Base-by-base conservation (phyloP, 306 rosid species). In the Castanea crenata region DNA sequence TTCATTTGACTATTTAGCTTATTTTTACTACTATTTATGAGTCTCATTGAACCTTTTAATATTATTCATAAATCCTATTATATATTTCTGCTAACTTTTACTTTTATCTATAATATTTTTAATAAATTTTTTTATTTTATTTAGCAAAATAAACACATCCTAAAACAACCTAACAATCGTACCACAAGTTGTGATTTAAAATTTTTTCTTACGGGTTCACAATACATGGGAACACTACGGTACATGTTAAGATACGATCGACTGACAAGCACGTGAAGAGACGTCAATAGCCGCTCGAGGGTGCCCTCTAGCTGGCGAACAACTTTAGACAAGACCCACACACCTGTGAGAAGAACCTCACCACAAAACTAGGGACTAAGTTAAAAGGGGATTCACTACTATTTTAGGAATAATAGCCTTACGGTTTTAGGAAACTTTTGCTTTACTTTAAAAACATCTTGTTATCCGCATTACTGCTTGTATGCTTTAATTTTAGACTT, bases 181-280 rank as follows among this genome's bases (percentile, higher is more conserved):
- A n/a, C n/a, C n/a, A n/a, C n/a, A n/a, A n/a, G n/a, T n/a, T n/a
- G 3, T 41, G 0, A 41, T 41, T 38, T 35, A 0, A 8, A 41
- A 41, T 2, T 2, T 41, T 41, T 41, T 41, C 11, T 41, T 41
- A 38, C 12, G 12, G 31, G 46, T 11, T 41, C 46, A 73, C 21
- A 63, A 63, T 52, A 62, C 73, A 49, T 61, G 78, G 65, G 83
- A 55, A 71, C 78, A 41, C 14, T 38, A 29, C 9, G 55, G 9
- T 77, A 6, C 35, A 20, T 52, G 61, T 74, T 55, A 15, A 61
- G 23, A 21, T 68, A 21, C n/a, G 69, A 59, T 35, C 15, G 61
- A 52, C 34, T 59, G 81, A 29, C 82, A 59, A 57, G n/a, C 81
- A 86, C 79, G 83, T 81, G 83, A 80, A 63, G 20, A 54, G 79